phyloP scores from a whole-genome alignment of 371 early-diverging fungal species.

The Syncephalastrum sp. region DNA sequence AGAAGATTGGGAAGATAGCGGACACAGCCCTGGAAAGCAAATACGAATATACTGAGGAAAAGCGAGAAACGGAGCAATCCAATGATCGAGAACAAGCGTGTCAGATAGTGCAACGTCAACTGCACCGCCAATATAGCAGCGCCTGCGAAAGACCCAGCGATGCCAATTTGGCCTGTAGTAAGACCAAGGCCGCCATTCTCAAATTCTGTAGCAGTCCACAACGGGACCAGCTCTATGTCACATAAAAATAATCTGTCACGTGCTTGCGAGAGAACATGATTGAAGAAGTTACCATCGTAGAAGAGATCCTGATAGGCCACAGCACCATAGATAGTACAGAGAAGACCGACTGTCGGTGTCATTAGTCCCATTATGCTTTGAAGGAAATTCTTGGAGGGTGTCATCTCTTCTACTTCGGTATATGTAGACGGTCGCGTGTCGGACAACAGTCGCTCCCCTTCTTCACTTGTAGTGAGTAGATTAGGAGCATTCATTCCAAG shows the following conservation, averaged over 20 bases:
- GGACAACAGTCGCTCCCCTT: too few relatives aligned
- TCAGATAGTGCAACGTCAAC: conserved; percentile 42
- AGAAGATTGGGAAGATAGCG: conserved; percentile 22
- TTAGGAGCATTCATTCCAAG: conserved; percentile 1
- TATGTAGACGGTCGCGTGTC: not conserved
- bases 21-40: conserved; percentile 35
- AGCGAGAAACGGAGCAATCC: conserved; percentile 51
- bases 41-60: conserved; percentile 37
- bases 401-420: not conserved
- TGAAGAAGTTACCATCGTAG: conserved; percentile 33
- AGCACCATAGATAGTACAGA: conserved; percentile 32
- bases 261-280: not conserved
- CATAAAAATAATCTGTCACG: too few relatives aligned
- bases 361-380: conserved; percentile 24
- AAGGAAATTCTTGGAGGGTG: not conserved
- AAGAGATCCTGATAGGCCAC: conserved; percentile 37
- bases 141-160: conserved; percentile 51
- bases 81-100: conserved; percentile 8
- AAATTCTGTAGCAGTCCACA: conserved; percentile 18
- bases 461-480: too few relatives aligned
- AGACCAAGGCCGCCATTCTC: conserved; percentile 60
- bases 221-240: conserved; percentile 17
- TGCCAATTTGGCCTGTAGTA: conserved; percentile 50
- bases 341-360: conserved; percentile 33
- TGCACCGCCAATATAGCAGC: conserved; percentile 52